Percentiles rank a stretch among this genome's conserved stretches.
These are phyloP conservation scores for Fusarium buharicum DNA, from an alignment of 2,329 filamentous ascomycete species.

Conservation along the genomic window DNA sequence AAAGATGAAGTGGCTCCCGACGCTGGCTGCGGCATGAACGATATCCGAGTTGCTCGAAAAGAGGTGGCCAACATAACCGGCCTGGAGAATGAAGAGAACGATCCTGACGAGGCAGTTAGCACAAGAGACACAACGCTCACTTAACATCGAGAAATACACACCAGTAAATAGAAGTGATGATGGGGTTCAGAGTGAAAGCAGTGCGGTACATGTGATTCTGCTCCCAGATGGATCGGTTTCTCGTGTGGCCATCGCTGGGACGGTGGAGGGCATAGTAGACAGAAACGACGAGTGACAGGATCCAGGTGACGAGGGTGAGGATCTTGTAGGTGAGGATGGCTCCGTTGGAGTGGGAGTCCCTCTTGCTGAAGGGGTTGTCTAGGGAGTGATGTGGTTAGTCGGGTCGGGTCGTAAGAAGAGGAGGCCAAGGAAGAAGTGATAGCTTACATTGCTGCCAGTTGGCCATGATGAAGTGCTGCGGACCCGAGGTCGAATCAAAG, in stretches of 20 bases:
- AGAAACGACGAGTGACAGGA: slow-evolving; percentile 75
- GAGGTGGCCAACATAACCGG: slow-evolving; percentile 79
- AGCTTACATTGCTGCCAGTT: slow-evolving; percentile 47
- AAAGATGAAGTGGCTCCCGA: slow-evolving; percentile 85
- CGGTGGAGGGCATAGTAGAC: slow-evolving; percentile 77
- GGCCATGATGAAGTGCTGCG: slow-evolving; percentile 41
- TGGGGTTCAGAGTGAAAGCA: slow-evolving; percentile 78
- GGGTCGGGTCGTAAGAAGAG: no score
- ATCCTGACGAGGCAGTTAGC: slow-evolving; percentile 61
- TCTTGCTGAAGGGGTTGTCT: slow-evolving; percentile 82
- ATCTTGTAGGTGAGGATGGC: slow-evolving; percentile 79
- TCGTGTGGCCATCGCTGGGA: slow-evolving; percentile 69
- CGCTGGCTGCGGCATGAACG: slow-evolving; percentile 76
- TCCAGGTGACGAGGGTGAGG: slow-evolving; percentile 78
- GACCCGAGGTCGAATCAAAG: slow-evolving; percentile 7
- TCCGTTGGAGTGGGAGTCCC: slow-evolving; percentile 70
- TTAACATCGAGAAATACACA: slow-evolving; percentile 48
- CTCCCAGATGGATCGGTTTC: slow-evolving; percentile 76
- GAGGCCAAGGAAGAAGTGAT: neutral
- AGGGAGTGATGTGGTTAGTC: slow-evolving; percentile 21
- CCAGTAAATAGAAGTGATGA: slow-evolving; percentile 80
- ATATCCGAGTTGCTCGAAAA: slow-evolving; percentile 73
- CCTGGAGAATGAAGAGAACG: slow-evolving; percentile 77
- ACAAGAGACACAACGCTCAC: neutral
- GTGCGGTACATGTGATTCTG: slow-evolving; percentile 75